Base-by-base conservation (phyloP, 202 grass and related monocot genomes). In the Hordeum pubiflorum region DNA sequence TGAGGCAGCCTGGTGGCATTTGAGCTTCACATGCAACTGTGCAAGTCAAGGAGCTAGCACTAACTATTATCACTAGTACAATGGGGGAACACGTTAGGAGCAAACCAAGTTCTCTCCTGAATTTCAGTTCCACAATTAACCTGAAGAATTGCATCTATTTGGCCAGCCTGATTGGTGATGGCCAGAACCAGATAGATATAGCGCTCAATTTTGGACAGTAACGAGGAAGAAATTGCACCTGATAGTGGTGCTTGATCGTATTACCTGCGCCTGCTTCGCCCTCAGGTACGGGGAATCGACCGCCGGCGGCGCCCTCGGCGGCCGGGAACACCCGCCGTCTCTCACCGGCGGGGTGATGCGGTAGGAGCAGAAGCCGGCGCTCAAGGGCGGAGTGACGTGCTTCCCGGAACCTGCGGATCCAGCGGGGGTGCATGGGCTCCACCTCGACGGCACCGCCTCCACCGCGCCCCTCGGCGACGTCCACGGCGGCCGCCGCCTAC, bases 181-280 rank as follows among this genome's bases (percentile, higher is more conserved):
- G 44, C 60, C 21, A 5, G 46, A 26, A 58, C 34, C 21, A 32
- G 64, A 41, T 31, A 27, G 56, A 50, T 58, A 9, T 5, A 8
- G n/a, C 36, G 36, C 50, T 48, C 23, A 21, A 58, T 17, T 27
- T 37, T 1, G 10, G 20, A 46, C 3, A 29, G 15, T 2, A 17
- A 60, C 76, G 27, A 61, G 9, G 77, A 58, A 56, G 48, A 34
- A 44, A 80, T 58, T 29, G 72, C 12, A 7, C 18, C 11, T 14
- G 13, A 46, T 7, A 24, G 34, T 21, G 17, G 18, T 10, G 63
- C 1, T 20, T 17, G 15, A 46, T 27, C 39, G 39, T 17, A 31
- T 72, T 91, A 87, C 89, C 89, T 91, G 82, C 24, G 78, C 89
- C 67, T 87, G 85, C 78, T 91, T 91, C 14, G 85, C 89, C 67